Conservation (phyloP, 768 basidiomycete species). For the Lenzites betulinus region DNA sequence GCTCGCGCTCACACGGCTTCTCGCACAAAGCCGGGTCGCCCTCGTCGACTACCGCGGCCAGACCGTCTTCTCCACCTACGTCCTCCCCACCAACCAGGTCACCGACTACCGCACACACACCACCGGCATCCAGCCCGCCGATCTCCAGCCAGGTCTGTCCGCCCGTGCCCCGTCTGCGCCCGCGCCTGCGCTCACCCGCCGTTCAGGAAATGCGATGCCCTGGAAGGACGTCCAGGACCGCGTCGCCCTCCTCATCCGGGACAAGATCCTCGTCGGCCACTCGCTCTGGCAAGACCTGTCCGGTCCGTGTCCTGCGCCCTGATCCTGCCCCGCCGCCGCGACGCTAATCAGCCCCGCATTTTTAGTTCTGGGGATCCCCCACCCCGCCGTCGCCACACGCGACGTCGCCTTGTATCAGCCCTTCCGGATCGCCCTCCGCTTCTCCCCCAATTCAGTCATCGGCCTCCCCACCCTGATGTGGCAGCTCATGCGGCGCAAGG, state of each 20-base stretch:
- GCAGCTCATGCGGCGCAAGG: slow-evolving; percentile 79
- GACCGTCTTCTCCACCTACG: slow-evolving; percentile 62
- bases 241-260: slow-evolving; percentile 66
- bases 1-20: slow-evolving; percentile 12
- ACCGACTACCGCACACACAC: slow-evolving; percentile 72
- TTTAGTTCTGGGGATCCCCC: slow-evolving; percentile 77
- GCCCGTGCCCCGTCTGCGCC: background rate
- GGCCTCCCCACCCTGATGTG: slow-evolving; percentile 80
- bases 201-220: slow-evolving; percentile 48
- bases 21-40: slow-evolving; percentile 43
- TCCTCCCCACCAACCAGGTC: slow-evolving; percentile 64
- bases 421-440: slow-evolving; percentile 68
- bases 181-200: background rate
- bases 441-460: slow-evolving; percentile 61
- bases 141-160: slow-evolving; percentile 43
- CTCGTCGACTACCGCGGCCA: slow-evolving; percentile 47
- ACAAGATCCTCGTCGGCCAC: slow-evolving; percentile 76
- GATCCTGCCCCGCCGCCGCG: background rate
- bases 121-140: slow-evolving; percentile 52
- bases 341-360: slow-evolving; percentile 20
- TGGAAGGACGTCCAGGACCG: slow-evolving; percentile 69
- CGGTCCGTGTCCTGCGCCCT: slow-evolving; percentile 43
- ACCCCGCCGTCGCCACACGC: slow-evolving; percentile 74
- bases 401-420: slow-evolving; percentile 85
- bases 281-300: slow-evolving; percentile 81